Evolutionary conservation across 441 rosid species (phyloP).

Genomic region (Lepidium campestre): DNA sequence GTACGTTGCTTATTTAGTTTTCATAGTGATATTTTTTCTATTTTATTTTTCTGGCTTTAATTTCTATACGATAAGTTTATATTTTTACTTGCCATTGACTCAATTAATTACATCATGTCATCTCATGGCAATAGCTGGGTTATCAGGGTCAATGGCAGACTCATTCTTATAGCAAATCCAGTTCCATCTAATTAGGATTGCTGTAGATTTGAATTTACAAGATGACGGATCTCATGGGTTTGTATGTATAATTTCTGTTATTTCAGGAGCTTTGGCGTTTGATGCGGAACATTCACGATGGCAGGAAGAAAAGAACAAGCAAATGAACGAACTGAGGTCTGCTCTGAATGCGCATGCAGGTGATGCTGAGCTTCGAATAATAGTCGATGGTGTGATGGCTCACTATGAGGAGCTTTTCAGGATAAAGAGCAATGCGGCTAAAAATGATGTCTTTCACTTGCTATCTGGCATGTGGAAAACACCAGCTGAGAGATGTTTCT

Average conservation of each 20-base stretch:
- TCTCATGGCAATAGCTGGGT: not conserved
- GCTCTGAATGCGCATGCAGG: constrained; percentile 91
- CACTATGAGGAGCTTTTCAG: constrained; percentile 91
- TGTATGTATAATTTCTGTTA: not conserved
- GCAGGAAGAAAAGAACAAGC: constrained; percentile 86
- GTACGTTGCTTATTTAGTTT: constrained; percentile 31
- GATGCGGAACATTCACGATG: constrained; percentile 91
- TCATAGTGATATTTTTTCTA: not conserved
- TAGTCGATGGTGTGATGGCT: constrained; percentile 72
- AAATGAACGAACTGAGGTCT: constrained; percentile 82
- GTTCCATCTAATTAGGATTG: not conserved
- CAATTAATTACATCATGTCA: not conserved
- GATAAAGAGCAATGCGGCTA: constrained; percentile 91
- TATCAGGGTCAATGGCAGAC: not conserved
- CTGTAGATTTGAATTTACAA: not conserved
- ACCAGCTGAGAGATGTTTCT: constrained; percentile 96
- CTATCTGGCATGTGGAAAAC: constrained; percentile 99
- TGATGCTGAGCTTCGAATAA: constrained; percentile 87
- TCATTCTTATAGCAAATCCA: not conserved
- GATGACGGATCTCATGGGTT: not conserved
- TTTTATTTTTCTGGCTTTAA: not conserved
- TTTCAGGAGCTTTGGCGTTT: constrained; percentile 91
- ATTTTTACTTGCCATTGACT: not conserved
- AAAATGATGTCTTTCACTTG: constrained; percentile 93
- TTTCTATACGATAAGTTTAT: not conserved